A percentile compares a stretch with the other conserved stretches of the same genome.
Evolutionary conservation across 768 basidiomycete species (phyloP).

Genomic region (Leccinum variicolor): DNA sequence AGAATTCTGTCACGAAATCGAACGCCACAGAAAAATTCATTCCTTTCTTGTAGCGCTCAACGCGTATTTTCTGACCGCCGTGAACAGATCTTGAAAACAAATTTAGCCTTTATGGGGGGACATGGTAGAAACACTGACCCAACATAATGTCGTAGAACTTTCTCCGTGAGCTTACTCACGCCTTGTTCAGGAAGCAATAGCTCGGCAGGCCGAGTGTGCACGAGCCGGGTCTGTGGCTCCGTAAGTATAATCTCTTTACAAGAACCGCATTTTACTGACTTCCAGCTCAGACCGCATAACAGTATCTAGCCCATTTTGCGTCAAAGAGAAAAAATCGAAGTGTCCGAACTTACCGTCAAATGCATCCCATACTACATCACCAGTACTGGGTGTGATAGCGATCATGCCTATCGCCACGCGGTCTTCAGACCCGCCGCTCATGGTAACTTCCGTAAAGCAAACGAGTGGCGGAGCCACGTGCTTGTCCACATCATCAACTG

Average conservation of each 20-base stretch:
- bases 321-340: conserved; percentile 1
- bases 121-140: conserved; percentile 40
- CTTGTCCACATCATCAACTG: conserved; percentile 57
- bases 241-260: neutral
- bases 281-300: conserved; percentile 88
- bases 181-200: conserved; percentile 60
- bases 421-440: conserved; percentile 13
- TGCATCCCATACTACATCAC: conserved; percentile 92
- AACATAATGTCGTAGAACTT: conserved; percentile 70
- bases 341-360: conserved; percentile 58
- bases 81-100: conserved; percentile 34
- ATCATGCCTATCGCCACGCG: conserved; percentile 66
- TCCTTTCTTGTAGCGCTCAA: conserved; percentile 54
- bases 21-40: conserved; percentile 72
- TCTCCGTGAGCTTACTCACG: conserved; percentile 67
- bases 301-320: conserved; percentile 47
- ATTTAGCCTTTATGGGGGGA: conserved; percentile 7
- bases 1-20: conserved; percentile 60
- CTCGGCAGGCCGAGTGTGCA: conserved; percentile 82
- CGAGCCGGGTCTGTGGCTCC: conserved; percentile 68
- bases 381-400: conserved; percentile 80
- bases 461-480: conserved; percentile 65
- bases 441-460: conserved; percentile 57
- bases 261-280: conserved; percentile 36
- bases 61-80: conserved; percentile 46